phyloP scores from a whole-genome alignment of 2,329 filamentous ascomycete genomes.

The Trichophyton benhamiae region DNA sequence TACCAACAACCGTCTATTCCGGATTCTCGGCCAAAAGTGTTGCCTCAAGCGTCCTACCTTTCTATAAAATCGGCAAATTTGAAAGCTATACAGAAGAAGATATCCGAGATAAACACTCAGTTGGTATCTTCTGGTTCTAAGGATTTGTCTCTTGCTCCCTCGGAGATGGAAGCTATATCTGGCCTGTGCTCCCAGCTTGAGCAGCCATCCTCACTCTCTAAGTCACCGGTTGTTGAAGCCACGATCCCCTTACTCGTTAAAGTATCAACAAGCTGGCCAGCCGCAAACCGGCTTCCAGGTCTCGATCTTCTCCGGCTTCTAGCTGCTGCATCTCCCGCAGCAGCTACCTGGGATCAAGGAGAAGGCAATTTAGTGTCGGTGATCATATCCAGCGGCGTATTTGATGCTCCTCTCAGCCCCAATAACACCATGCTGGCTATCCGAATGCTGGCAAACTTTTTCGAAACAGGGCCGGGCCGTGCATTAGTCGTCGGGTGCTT shows the following conservation, averaged over 20 bases:
- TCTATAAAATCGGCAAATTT: slow-evolving; percentile 62
- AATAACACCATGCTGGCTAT: slow-evolving; percentile 84
- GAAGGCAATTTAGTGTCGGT: slow-evolving; percentile 47
- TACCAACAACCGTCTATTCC: slow-evolving; percentile 20
- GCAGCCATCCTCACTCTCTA: slow-evolving; percentile 23
- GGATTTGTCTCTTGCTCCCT: slow-evolving; percentile 59
- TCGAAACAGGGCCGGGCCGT: slow-evolving; percentile 61
- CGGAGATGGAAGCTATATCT: slow-evolving; percentile 53
- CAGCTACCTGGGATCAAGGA: slow-evolving; percentile 48
- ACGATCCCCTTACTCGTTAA: slow-evolving; percentile 56
- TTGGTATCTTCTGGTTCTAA: slow-evolving; percentile 61
- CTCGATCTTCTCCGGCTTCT: slow-evolving; percentile 81
- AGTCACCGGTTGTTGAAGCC: slow-evolving; percentile 38
- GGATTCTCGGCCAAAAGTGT: slow-evolving; percentile 42
- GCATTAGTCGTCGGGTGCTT: slow-evolving; percentile 46
- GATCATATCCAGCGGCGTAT: slow-evolving; percentile 47
- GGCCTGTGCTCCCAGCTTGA: slow-evolving; percentile 54
- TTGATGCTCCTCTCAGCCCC: slow-evolving; percentile 50
- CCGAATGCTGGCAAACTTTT: slow-evolving; percentile 72
- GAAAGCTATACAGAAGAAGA: slow-evolving; percentile 60
- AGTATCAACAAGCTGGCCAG: slow-evolving; percentile 67
- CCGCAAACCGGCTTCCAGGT: slow-evolving; percentile 64
- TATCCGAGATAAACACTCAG: slow-evolving; percentile 56
- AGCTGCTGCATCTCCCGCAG: slow-evolving; percentile 52
- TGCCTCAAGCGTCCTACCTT: slow-evolving; percentile 72